Conservation (phyloP, 768 basidiomycete genomes). For the Russula virescens region DNA sequence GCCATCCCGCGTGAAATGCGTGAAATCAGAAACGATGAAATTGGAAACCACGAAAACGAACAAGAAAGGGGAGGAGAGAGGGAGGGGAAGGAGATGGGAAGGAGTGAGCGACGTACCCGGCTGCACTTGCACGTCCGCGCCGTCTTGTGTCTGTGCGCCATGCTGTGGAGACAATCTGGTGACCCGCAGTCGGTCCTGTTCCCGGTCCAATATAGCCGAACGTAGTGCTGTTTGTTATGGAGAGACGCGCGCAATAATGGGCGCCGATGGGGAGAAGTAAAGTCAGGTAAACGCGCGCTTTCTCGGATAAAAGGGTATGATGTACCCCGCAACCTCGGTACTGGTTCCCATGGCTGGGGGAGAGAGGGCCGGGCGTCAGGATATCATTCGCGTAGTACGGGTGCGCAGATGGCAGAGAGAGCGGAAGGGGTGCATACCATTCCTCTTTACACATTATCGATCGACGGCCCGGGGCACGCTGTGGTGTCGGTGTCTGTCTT, state of each 20-base stretch:
- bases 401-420: not conserved
- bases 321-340: slow-evolving; percentile 25
- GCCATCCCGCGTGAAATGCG: not conserved
- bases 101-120: slow-evolving; percentile 29
- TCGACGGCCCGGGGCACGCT: not conserved
- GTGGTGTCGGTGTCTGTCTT: no score
- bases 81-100: not conserved
- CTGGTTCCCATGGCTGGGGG: slow-evolving; percentile 23
- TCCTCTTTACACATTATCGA: slow-evolving; percentile 23
- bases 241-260: no score
- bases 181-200: slow-evolving; percentile 49
- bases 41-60: not conserved
- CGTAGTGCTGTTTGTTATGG: slow-evolving; percentile 47
- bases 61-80: no score
- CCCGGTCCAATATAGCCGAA: slow-evolving; percentile 58
- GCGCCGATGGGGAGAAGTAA: not conserved
- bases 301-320: not conserved
- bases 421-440: slow-evolving; percentile 9
- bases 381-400: not conserved
- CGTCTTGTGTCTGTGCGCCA: slow-evolving; percentile 52
- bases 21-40: slow-evolving; percentile 5
- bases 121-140: slow-evolving; percentile 54
- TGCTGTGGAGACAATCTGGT: slow-evolving; percentile 47
- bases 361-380: not conserved
- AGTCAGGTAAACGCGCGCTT: not conserved